Base-by-base conservation (phyloP, 2,329 filamentous ascomycete genomes). In the Madurella mycetomatis region DNA sequence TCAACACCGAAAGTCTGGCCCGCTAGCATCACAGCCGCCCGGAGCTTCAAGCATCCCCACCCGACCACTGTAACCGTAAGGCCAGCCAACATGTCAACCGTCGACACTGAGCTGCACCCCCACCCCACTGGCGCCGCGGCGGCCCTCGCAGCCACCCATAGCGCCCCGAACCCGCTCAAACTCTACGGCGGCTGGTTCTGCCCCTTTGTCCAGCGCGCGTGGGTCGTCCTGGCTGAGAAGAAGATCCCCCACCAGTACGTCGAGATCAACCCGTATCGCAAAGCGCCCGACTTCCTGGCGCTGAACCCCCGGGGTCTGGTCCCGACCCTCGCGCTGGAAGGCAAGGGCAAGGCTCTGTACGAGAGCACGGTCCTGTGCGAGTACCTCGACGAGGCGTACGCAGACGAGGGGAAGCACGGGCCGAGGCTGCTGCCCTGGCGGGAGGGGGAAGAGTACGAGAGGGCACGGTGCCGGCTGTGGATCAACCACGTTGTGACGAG, bases 181-280 rank as follows among this genome's bases (percentile, higher is more conserved):
- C 75, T 90, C 12, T 90, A 89, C 69, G 82, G 82, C 13, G 84
- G 83, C 59, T 91, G 86, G 86, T 90, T 90, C 75, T 92, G 80
- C 61, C 80, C 81, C 13, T 83, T 82, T 59, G 80, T 90, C 4
- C 87, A 91, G 72, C 79, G 87, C 16, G 77, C 79, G 13, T 90
- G 87, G 85, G 84, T 90, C 57, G 81, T 85, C 1, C 77, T 92
- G 11, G 79, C 84, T 64, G 87, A 91, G 67, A 91, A 92, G 68
- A 71, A 76, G 2, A 86, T 90, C 31, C 80, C 82, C 15, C 86
- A 92, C 67, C 84, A 91, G 71, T 90, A 89, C 67, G 76, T 88
- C 59, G 85, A 89, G 73, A 85, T 90, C 55, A 90, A 91, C 68
- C 88, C 88, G 0, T 91, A 91, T 73, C 75, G 84, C 68, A 92